Percentiles rank a stretch among this genome's conserved stretches.
Conservation (phyloP, 2,329 filamentous ascomycete species). For the Epichloe uncinata region DNA sequence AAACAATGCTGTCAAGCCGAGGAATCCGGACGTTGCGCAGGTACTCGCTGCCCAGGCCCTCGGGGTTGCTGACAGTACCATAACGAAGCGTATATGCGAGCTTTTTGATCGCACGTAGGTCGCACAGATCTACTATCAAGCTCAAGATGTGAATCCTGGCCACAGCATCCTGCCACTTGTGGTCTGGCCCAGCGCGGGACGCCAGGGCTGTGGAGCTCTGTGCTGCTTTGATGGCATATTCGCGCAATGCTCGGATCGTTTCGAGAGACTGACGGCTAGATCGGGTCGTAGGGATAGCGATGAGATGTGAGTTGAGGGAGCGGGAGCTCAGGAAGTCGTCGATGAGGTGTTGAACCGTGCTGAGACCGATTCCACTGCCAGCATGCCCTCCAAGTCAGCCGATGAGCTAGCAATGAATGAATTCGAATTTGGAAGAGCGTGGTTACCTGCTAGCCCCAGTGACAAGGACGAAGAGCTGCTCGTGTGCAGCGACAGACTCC, state of each 20-base stretch:
- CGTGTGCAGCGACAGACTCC: conserved; percentile 22
- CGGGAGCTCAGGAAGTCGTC: conserved; percentile 72
- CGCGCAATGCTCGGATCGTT: conserved; percentile 51
- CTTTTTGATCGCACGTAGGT: conserved; percentile 36
- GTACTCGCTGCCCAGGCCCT: conserved; percentile 22
- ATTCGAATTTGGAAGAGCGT: neutral
- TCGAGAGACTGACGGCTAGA: conserved; percentile 58
- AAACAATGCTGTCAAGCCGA: conserved; percentile 64
- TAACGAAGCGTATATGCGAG: conserved; percentile 33
- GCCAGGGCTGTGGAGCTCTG: conserved; percentile 23
- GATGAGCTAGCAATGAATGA: neutral
- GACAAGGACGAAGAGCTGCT: conserved; percentile 54
- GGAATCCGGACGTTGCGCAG: conserved; percentile 40
- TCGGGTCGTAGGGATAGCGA: conserved; percentile 75
- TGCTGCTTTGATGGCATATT: conserved; percentile 38
- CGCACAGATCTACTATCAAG: conserved; percentile 46
- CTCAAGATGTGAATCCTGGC: conserved; percentile 44
- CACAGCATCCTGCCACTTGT: conserved; percentile 26
- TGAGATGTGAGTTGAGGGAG: conserved; percentile 53
- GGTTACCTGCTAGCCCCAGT: conserved; percentile 76
- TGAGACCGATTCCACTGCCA: conserved; percentile 70
- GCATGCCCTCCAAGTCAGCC: neutral
- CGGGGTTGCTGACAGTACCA: conserved; percentile 32
- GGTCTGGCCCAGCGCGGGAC: conserved; percentile 22
- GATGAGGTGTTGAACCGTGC: conserved; percentile 71